phyloP scores from a whole-genome alignment of 495 filamentous ascomycete genomes.

The Haplographium delicatum region DNA sequence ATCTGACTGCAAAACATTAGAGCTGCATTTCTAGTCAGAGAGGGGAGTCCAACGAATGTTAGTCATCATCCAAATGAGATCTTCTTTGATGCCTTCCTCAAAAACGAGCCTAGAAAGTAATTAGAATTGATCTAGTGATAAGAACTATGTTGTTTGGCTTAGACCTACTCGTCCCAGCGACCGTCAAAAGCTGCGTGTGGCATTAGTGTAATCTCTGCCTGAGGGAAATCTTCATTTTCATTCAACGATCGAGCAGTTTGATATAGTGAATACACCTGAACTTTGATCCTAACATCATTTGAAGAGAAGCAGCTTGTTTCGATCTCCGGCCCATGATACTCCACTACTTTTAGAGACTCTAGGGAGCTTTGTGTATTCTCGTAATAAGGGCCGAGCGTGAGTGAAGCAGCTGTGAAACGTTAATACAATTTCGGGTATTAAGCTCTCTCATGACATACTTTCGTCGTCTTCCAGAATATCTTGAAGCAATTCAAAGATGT shows the following conservation, averaged over 20 bases:
- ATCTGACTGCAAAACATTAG: constrained; percentile 20
- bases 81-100: constrained; percentile 37
- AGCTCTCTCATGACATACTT: background rate
- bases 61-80: constrained; percentile 36
- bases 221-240: constrained; percentile 4
- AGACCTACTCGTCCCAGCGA: constrained; percentile 41
- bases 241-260: background rate
- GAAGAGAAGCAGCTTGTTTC: constrained; percentile 1
- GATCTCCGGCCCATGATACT: constrained; percentile 12
- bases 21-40: background rate
- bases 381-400: constrained; percentile 3
- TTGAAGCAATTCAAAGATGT: background rate
- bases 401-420: constrained; percentile 2
- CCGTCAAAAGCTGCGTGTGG: constrained; percentile 36
- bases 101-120: constrained; percentile 36
- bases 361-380: background rate
- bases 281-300: constrained; percentile 3
- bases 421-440: background rate
- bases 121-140: background rate
- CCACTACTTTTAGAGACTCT: constrained; percentile 13
- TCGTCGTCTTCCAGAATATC: constrained; percentile 8
- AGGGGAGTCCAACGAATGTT: constrained; percentile 35
- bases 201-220: constrained; percentile 30
- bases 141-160: background rate
- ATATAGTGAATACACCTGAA: constrained; percentile 13